Evolutionary conservation across 495 filamentous ascomycete genomes (phyloP).

Genomic region (Entonaema liquescens): DNA sequence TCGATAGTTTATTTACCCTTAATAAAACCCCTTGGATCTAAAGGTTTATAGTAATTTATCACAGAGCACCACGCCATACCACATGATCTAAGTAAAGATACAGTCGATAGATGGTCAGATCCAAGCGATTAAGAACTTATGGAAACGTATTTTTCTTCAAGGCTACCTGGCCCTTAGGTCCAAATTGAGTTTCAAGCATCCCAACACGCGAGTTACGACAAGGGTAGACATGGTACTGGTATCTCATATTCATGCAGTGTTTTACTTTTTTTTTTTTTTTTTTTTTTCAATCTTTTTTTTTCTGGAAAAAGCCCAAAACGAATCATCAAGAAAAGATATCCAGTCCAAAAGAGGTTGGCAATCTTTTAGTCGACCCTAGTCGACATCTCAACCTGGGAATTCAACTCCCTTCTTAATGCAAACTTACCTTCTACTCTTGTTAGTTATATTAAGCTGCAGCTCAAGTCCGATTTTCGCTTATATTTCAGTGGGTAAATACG

Average conservation of each 20-base stretch:
- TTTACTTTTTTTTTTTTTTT: background rate
- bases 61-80: conserved; percentile 4
- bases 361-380: background rate
- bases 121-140: background rate
- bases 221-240: conserved; percentile 15
- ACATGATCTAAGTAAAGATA: conserved; percentile 4
- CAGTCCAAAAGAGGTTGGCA: background rate
- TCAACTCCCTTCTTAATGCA: background rate
- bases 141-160: background rate
- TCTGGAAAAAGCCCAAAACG: background rate
- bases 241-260: conserved; percentile 3
- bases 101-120: background rate
- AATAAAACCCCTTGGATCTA: background rate
- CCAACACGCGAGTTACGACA: conserved; percentile 7
- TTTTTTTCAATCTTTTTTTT: background rate
- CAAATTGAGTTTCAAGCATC: background rate
- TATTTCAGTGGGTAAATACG: background rate
- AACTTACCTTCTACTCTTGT: background rate
- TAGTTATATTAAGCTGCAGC: conserved; percentile 8
- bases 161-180: background rate
- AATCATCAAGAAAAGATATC: background rate
- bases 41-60: background rate
- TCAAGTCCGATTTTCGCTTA: background rate
- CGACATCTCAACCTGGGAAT: background rate
- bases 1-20: background rate